phyloP scores from a whole-genome alignment of 768 basidiomycete species.

The Boletus sp. region DNA sequence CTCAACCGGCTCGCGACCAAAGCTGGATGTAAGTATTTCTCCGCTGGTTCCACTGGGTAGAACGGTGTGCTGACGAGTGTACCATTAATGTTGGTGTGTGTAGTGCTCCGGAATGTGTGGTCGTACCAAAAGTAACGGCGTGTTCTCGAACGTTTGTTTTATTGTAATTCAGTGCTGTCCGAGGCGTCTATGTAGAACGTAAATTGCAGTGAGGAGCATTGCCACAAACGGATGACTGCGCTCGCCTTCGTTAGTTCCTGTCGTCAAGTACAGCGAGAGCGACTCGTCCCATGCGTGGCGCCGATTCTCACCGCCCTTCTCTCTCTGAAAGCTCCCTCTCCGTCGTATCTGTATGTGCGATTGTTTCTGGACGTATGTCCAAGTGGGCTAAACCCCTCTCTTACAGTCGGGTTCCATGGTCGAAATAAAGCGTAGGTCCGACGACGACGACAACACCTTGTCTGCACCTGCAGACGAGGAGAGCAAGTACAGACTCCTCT shows the following conservation, averaged over 20 bases:
- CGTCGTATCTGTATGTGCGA: conserved; percentile 43
- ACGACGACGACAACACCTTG: conserved; percentile 17
- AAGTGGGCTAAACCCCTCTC: conserved; percentile 4
- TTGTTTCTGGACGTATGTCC: not conserved
- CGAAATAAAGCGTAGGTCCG: conserved; percentile 54
- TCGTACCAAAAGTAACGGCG: conserved; percentile 79
- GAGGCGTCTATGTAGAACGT: not conserved
- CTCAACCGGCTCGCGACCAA: conserved; percentile 94
- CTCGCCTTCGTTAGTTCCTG: conserved; percentile 7
- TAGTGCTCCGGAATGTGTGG: conserved; percentile 97
- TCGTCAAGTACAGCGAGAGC: conserved; percentile 1
- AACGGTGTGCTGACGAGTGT: conserved; percentile 6
- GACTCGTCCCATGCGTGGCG: conserved; percentile 15
- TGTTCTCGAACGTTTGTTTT: conserved; percentile 13
- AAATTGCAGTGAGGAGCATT: not conserved
- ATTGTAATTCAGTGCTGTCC: conserved; percentile 13
- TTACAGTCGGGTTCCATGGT: conserved; percentile 62
- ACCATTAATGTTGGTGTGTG: not conserved
- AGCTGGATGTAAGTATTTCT: conserved; percentile 76
- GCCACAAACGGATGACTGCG: conserved; percentile 24
- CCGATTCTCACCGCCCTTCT: conserved; percentile 26
- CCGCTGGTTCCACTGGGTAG: not conserved
- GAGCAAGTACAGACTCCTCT: conserved; percentile 68
- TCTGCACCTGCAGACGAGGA: conserved; percentile 43
- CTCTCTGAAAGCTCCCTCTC: conserved; percentile 47